phyloP scores from a whole-genome alignment of 768 basidiomycete genomes.

The Termitomyces sp. region DNA sequence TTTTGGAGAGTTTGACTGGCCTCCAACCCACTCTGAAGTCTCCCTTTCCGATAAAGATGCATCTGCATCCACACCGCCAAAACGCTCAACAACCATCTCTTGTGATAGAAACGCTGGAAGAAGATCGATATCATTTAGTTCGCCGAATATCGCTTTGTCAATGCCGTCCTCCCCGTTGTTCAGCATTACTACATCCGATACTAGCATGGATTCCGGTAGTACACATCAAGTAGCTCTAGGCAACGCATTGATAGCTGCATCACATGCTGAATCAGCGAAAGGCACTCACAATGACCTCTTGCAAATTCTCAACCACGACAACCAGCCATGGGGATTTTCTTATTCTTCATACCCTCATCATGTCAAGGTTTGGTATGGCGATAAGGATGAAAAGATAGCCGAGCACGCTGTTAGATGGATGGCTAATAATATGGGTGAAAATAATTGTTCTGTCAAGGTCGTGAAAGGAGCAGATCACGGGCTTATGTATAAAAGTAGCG shows the following conservation, averaged over 20 bases:
- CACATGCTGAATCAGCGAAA: constrained; percentile 89
- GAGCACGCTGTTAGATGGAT: constrained; percentile 91
- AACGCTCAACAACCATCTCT: constrained; percentile 25
- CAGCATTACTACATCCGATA: constrained; percentile 32
- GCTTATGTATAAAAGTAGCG: constrained; percentile 86
- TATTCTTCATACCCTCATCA: constrained; percentile 74
- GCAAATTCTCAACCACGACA: constrained; percentile 87
- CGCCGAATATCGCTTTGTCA: constrained; percentile 37
- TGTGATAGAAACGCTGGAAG: constrained; percentile 47
- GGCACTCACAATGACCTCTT: constrained; percentile 90
- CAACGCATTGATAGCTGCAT: constrained; percentile 88
- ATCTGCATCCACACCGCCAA: constrained; percentile 27
- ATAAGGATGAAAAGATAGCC: constrained; percentile 89
- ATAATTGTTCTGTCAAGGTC: constrained; percentile 72
- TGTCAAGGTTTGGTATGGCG: constrained; percentile 90
- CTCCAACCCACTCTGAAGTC: constrained; percentile 22
- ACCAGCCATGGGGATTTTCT: constrained; percentile 86
- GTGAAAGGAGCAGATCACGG: constrained; percentile 88
- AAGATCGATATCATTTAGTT: constrained; percentile 69
- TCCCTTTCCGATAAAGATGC: constrained; percentile 18
- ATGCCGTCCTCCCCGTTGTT: constrained; percentile 48
- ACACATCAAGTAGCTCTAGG: constrained; percentile 71
- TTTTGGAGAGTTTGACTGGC: constrained; percentile 52
- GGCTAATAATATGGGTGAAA: constrained; percentile 77
- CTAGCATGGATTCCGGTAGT: constrained; percentile 25